Base-by-base conservation (phyloP, 768 basidiomycete species). In the Termitomyces sp. region DNA sequence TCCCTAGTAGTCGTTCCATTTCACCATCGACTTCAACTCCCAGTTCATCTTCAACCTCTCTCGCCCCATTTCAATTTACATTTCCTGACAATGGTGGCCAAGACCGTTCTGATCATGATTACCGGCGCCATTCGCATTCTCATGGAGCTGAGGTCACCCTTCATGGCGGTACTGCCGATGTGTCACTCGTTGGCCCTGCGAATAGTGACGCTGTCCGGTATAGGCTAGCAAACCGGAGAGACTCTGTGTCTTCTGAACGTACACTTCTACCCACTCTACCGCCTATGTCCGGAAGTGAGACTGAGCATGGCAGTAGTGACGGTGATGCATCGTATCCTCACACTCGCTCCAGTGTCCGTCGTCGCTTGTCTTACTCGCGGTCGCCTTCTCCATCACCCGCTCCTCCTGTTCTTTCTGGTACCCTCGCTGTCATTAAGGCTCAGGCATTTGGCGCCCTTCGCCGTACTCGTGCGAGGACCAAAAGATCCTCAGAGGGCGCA, bases 391-490 rank as follows among this genome's bases (percentile, higher is more conserved):
- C 77, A 44, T 81, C 81, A 12, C 79, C 80, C 45, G 67, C 69
- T 59, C 69, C 75, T 55, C 71, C 80, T 37, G 72, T 75, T 20
- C 73, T 91, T 68, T 91, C 88, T 52, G 88, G 89, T 27, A 93
- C 92, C 33, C 82, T 94, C 49, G 91, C 92, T 55, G 91, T 93
- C 58, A 92, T 94, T 75, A 94, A 93, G 75, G 91, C 91, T 45
- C 91, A 93, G 69, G 87, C 92, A 41, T 94, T 93, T 69, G 92
- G 91, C 34, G 89, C 89, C 20, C 76, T 92, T 63, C 87, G 91
- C 54, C 81, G 91, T 70, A 88, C 91, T 56, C 84, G 91, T 59
- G 79, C 87, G 45, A 81, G 88, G 61, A 80, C 83, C 53, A 93
- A 88, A 77, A 87, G 83, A 71, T 75, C 84, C 39, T 81, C 88